Percentiles rank a stretch among this genome's conserved stretches.
Evolutionary conservation across 495 filamentous ascomycete genomes (phyloP).

Genomic region (Astrothelium macrocarpum): DNA sequence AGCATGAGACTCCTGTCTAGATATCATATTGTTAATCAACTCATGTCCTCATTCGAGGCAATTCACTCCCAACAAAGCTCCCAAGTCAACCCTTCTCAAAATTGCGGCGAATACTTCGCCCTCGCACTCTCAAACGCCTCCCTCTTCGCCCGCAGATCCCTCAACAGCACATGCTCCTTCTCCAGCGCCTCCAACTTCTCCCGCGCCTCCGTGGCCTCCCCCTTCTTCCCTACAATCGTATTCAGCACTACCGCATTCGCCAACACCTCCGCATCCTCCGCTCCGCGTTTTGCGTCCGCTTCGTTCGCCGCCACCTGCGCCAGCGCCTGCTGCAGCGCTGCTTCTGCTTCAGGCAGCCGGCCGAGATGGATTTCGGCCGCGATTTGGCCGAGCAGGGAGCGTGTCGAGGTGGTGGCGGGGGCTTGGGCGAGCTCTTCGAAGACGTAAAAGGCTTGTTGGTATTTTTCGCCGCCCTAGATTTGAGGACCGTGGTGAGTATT

Average conservation of each 20-base stretch:
- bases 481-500: background rate
- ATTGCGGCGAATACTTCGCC: constrained; percentile 33
- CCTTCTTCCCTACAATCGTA: constrained; percentile 65
- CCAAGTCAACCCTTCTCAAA: constrained; percentile 15
- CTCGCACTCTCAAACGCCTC: constrained; percentile 30
- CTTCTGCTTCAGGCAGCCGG: constrained; percentile 78
- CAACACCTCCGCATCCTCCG: constrained; percentile 59
- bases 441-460: constrained; percentile 96
- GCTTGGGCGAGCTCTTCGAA: constrained; percentile 92
- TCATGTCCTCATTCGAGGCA: background rate
- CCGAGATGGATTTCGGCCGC: constrained; percentile 88
- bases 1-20: background rate
- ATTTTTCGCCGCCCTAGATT: constrained; percentile 78
- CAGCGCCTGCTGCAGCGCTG: constrained; percentile 69
- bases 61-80: background rate
- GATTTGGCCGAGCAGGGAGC: constrained; percentile 71
- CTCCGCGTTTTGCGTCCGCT: constrained; percentile 32
- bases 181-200: constrained; percentile 24
- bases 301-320: constrained; percentile 37
- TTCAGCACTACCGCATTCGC: constrained; percentile 75
- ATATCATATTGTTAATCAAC: background rate
- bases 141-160: constrained; percentile 30
- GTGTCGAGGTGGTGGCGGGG: constrained; percentile 55
- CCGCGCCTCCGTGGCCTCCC: constrained; percentile 47
- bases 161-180: constrained; percentile 24